Base-by-base conservation (phyloP, 2,329 filamentous ascomycete species). In the Aspergillus hiratsukae region DNA sequence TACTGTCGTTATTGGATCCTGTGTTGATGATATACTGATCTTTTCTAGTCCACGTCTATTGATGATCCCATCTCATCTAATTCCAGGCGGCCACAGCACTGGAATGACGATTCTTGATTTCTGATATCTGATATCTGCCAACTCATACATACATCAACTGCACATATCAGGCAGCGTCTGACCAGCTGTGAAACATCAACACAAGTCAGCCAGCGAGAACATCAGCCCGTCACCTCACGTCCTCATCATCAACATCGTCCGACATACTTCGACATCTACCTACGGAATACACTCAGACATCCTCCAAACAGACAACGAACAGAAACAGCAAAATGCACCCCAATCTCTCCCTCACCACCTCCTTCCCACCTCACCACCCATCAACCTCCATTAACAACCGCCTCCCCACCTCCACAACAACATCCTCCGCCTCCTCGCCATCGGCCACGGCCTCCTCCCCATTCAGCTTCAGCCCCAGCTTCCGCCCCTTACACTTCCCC, bases 301-400 rank as follows among this genome's bases (percentile, higher is more conserved):
- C 51, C 60, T 48, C 19, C 21, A 19, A 48, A 46, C 3, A 3
- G 11, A 56, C 27, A 46, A 46, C 19, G 25, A 52, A 57, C 28
- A 48, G 31, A 53, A 7, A 31, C 27, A 57, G 11, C n/a, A 63
- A 49, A 54, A 69, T 69, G 67, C 61, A 56, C 40, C 49, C 54
- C 53, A 64, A 64, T 52, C 66, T 70, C 49, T 65, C 67, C 40
- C 61, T 74, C 28, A 65, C 65, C 57, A 70, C 70, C 43, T 64
- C 69, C 8, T 70, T 72, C 60, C 21, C 61, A 58, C 53, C 56
- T 60, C 55, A 61, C 62, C 49, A 57, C 54, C 58, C 61, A 59
- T 53, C 60, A 46, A 37, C 52, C 45, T 57, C 63, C 54, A 51
- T 58, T 55, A 40, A 56, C 54, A 59, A 65, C 62, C 58, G 62